Conservation (phyloP, 306 rosid species). For the Begonia masoniana region DNA sequence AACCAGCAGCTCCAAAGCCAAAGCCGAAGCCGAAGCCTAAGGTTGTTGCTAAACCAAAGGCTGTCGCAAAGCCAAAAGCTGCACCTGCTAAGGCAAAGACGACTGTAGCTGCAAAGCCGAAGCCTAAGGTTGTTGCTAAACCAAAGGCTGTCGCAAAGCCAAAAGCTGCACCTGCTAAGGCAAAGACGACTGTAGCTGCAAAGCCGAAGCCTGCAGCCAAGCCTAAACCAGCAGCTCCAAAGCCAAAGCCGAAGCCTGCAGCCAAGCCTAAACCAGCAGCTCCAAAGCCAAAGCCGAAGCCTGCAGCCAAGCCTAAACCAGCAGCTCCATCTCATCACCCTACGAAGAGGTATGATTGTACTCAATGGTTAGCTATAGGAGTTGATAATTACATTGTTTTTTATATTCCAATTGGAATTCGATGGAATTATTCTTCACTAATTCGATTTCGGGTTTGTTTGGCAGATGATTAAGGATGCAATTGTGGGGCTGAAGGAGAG, state of each 20-base stretch:
- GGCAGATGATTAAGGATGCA: slow-evolving; percentile 78
- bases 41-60: no score
- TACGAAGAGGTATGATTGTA: no score
- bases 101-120: slow-evolving; percentile 8
- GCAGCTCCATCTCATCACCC: no score
- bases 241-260: slow-evolving; percentile 17
- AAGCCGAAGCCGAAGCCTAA: not conserved
- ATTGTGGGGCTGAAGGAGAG: slow-evolving; percentile 58
- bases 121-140: slow-evolving; percentile 16
- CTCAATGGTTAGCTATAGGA: no score
- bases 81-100: slow-evolving; percentile 12
- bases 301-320: no score
- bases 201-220: slow-evolving; percentile 7
- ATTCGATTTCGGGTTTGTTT: not conserved
- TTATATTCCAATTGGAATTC: not conserved
- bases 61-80: slow-evolving; percentile 2
- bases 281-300: slow-evolving; percentile 19
- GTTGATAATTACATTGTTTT: no score
- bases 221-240: slow-evolving; percentile 10
- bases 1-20: slow-evolving; percentile 16
- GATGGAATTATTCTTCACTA: not conserved
- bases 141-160: slow-evolving; percentile 13
- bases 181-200: slow-evolving; percentile 8
- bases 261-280: slow-evolving; percentile 11
- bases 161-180: slow-evolving; percentile 8